Evolutionary conservation across 768 basidiomycete species (phyloP), one percentile per base, ranked within the genome.

Genomic region (Lactarius sp.): DNA sequence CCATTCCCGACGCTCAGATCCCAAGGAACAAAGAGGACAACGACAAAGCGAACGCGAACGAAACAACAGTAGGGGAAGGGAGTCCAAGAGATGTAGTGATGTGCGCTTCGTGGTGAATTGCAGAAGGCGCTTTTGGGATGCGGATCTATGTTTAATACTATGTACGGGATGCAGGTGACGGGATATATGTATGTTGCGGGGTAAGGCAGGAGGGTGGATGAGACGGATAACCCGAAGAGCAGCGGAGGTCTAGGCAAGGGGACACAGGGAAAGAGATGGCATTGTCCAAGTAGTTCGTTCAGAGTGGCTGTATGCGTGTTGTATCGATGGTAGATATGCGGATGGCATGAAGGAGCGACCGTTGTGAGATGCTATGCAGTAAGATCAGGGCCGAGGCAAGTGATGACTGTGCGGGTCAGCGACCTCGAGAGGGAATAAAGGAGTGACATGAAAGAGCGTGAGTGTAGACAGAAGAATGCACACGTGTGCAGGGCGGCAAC

Each of bases 51-150:
- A 59, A 64, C 53, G 49, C 22, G 49, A 10, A 65, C 41, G 49
- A 54, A 65, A 36, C 27, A 60, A 46, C 39, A 50, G 36, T 36
- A 20, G 46, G 57, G 52, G 36, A 47, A 51, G 33, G 20, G 64
- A 54, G 59, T 46, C 49, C 46, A 65, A 65, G 64, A 59, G 52
- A 58, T 54, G 22, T 65, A 65, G 64, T 65, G 64, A 52, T 65
- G 64, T 65, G 64, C 64, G 64, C 64, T 52, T 50, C n/a, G 54
- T 53, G 14, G 59, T 22, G 20, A 39, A 34, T 18, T 18, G 41
- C 64, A 31, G 47, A 49, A 46, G 59, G 41, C 64, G 59, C 64
- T 65, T 64, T 65, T 55, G 64, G 39, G 55, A 39, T 65, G 63
- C 59, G 52, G 50, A 52, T 65, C 59, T 60, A 65, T 55, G 57